These are phyloP conservation scores for Sarcodon aspratus DNA, from an alignment of 768 basidiomycete species.

Conservation along the genomic window DNA sequence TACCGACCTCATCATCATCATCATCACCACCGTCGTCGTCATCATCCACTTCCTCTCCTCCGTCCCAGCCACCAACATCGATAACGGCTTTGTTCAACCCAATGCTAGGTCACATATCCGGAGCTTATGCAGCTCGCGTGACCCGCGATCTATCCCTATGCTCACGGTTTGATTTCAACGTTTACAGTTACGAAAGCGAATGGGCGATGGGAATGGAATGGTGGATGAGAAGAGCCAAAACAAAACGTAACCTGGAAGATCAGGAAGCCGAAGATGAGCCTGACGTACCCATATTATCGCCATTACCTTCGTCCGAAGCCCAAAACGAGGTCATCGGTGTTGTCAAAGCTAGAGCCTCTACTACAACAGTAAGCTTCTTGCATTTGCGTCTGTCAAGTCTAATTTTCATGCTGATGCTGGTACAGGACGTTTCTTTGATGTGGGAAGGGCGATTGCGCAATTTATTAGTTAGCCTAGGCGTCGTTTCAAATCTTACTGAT, in stretches of 20 bases:
- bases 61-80: constrained; percentile 81
- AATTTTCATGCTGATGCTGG: background rate
- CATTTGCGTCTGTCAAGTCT: background rate
- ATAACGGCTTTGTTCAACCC: constrained; percentile 94
- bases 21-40: constrained; percentile 15
- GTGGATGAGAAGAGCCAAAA: constrained; percentile 67
- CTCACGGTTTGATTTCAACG: constrained; percentile 90
- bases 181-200: constrained; percentile 95
- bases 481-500: constrained; percentile 83
- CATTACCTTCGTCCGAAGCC: constrained; percentile 9
- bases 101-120: constrained; percentile 87
- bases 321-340: constrained; percentile 56
- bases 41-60: constrained; percentile 14
- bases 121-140: constrained; percentile 84
- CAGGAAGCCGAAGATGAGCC: constrained; percentile 13
- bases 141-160: constrained; percentile 79
- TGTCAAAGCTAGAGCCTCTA: constrained; percentile 82
- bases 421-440: constrained; percentile 76
- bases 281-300: constrained; percentile 6
- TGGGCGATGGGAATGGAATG: constrained; percentile 94
- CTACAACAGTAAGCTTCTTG: constrained; percentile 57
- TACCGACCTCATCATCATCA: constrained; percentile 25
- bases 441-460: constrained; percentile 92
- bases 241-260: constrained; percentile 12
- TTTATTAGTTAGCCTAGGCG: constrained; percentile 81